Percentiles rank a stretch among this genome's conserved stretches.
Evolutionary conservation across 306 rosid genomes (phyloP).

Genomic region (Dryas drummondii): DNA sequence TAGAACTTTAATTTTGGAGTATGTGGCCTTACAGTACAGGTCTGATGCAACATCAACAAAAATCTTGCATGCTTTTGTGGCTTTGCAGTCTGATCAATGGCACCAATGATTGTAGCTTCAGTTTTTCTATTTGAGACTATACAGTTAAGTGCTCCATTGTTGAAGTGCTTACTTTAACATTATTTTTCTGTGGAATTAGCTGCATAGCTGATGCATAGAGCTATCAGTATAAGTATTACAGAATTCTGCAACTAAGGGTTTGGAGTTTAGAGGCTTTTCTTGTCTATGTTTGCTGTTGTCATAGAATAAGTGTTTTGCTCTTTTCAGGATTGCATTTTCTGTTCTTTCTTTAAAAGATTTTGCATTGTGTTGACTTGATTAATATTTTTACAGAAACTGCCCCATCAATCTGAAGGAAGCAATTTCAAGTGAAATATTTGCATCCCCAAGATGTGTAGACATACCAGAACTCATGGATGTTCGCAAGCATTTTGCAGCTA

Average conservation of each 20-base stretch:
- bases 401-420: conserved; percentile 96
- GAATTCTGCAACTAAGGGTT: background rate
- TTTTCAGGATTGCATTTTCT: background rate
- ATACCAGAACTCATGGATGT: conserved; percentile 81
- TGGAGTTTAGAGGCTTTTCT: background rate
- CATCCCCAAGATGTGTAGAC: conserved; percentile 86
- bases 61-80: too few species aligned
- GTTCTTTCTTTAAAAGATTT: conserved; percentile 11
- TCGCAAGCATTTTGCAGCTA: conserved; percentile 67
- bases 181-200: background rate
- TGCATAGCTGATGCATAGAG: background rate
- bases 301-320: background rate
- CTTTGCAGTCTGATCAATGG: background rate
- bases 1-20: background rate
- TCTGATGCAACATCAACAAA: background rate
- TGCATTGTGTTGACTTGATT: conserved; percentile 16
- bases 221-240: background rate
- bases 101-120: background rate
- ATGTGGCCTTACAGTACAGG: background rate
- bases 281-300: background rate
- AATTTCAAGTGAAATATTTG: conserved; percentile 78
- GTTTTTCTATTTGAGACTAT: background rate
- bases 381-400: conserved; percentile 58
- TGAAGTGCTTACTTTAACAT: background rate
- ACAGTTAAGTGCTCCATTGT: background rate